These are phyloP conservation scores for Novymonas esmeraldas DNA, from an alignment of 208 protist species.

Conservation along the genomic window DNA sequence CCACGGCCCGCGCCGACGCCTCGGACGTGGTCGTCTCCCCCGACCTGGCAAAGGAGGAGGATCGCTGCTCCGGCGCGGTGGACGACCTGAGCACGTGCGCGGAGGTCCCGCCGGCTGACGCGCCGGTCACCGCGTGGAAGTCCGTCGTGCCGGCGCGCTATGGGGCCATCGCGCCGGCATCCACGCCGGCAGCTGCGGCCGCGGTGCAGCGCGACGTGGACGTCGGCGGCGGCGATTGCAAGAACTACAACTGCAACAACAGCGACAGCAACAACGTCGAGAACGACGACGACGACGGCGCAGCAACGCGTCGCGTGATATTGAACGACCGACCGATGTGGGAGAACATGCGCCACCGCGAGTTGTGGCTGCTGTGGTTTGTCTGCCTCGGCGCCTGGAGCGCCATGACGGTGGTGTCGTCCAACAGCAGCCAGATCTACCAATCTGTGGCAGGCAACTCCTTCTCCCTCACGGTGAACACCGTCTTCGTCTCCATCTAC, in stretches of 20 bases:
- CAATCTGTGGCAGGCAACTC: slow-evolving; percentile 55
- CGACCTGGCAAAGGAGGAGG: neutral
- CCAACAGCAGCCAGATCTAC: slow-evolving; percentile 84
- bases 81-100: neutral
- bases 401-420: slow-evolving; percentile 73
- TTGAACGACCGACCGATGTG: slow-evolving; percentile 56
- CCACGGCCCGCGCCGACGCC: too few relatives aligned
- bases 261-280: neutral
- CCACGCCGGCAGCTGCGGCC: too few relatives aligned
- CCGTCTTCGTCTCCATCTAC: slow-evolving; percentile 80
- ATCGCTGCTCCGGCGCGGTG: neutral
- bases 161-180: too few relatives aligned
- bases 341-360: slow-evolving; percentile 55
- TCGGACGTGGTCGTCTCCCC: neutral
- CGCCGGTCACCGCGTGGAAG: neutral
- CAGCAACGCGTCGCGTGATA: neutral
- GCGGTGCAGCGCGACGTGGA: too few relatives aligned
- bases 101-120: neutral
- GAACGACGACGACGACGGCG: neutral
- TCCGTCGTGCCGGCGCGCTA: too few relatives aligned
- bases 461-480: slow-evolving; percentile 73
- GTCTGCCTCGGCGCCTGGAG: slow-evolving; percentile 80
- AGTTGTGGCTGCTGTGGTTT: slow-evolving; percentile 88
- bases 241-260: too few relatives aligned
- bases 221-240: too few relatives aligned